phyloP scores from a whole-genome alignment of 345 rosid species.

The Reutealis trisperma region DNA sequence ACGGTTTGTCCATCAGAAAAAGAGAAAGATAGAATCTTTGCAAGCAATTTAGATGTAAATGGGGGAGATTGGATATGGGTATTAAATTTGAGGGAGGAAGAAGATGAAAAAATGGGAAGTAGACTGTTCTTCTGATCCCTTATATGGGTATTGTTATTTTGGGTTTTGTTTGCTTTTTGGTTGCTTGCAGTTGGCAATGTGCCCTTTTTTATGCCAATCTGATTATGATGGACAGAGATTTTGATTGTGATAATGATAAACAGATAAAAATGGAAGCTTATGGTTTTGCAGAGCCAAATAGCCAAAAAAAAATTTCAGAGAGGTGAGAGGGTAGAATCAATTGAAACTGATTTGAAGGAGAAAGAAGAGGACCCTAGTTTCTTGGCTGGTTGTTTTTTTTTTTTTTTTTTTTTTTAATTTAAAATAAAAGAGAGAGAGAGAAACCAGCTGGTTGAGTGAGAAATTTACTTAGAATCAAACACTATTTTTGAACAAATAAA shows the following conservation, averaged over 20 bases:
- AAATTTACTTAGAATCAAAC: too few relatives aligned
- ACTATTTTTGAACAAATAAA: too few relatives aligned
- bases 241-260: too few relatives aligned
- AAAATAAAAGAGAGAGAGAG: too few relatives aligned
- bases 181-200: not conserved
- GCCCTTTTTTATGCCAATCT: not conserved
- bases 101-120: not conserved
- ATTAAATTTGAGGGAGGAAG: not conserved
- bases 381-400: too few relatives aligned
- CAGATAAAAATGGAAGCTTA: too few relatives aligned
- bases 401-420: not conserved
- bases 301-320: not conserved
- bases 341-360: not conserved
- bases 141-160: not conserved
- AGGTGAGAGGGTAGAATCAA: not conserved
- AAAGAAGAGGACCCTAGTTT: not conserved
- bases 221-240: not conserved
- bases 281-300: not conserved
- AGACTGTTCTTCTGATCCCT: constrained; percentile 5
- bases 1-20: constrained; percentile 33
- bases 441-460: too few relatives aligned
- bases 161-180: not conserved
- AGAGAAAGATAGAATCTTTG: not conserved
- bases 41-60: not conserved
- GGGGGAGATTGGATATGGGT: not conserved